Evolutionary conservation across 805 yeast species (phyloP), one percentile per base, ranked within the genome.

Genomic region (Starmera dryadoides): DNA sequence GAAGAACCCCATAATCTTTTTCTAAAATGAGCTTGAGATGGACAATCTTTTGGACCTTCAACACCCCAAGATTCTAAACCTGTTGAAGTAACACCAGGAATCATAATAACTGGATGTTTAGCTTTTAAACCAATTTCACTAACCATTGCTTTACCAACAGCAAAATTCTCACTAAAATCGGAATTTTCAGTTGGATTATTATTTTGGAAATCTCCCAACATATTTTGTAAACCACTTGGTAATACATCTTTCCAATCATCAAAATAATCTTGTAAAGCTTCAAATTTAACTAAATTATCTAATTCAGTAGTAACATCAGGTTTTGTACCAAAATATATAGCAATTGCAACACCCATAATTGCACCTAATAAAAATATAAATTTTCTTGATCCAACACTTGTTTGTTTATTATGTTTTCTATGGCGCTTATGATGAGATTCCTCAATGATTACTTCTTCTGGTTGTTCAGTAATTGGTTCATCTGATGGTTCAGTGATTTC

Each of bases 1-100:
- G 88, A 89, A 0, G 96, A 86, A 0, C 98, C 98, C 98, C 98
- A 93, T 41, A 93, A 59, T 48, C 98, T 69, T 55, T 88, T 89
- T 37, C 98, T 71, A 64, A 91, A 93, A 59, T 91, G 94, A 9
- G 79, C 71, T 42, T 80, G 76, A 30, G 87, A 74, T 4, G 95
- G 93, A 58, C 98, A 93, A 6, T 80, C 93, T 3, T 67, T 75
- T 5, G 81, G 73, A 10, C 88, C 88, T 26, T 67, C 73, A 3
- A 86, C 66, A 0, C 95, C 82, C 98, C 98, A 93, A 36, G 88
- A 80, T 60, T 93, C 98, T 29, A 93, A 69, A 4, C 97, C 97
- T 0, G 98, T 89, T 23, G 96, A 85, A 39, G 86, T 86, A 12
- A 91, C 97, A 4, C 98, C 98, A 0, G 98, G 98, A 16, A 93